Evolutionary conservation across 768 basidiomycete species (phyloP), one percentile per base, ranked within the genome.

Genomic region (Russula sp.): DNA sequence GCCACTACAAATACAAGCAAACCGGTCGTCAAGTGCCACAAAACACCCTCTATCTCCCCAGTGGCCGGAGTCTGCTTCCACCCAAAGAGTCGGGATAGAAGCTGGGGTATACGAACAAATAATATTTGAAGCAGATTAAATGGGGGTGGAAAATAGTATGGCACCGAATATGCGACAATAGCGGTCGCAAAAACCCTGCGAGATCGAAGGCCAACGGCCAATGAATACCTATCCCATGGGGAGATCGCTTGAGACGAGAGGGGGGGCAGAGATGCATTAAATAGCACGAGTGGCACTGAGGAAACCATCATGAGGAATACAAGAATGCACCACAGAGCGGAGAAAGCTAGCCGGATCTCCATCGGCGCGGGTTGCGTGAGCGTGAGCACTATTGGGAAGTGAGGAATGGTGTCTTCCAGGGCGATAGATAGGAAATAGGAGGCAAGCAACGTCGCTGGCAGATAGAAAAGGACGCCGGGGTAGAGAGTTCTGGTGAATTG

Each of bases 201-300:
- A 22, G 84, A 81, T 27, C 72, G 68, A 6, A 75, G 62, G 8
- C 84, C 83, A 14, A 81, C 72, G 2, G 68, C 56, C 13, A 55
- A 48, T 5, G 82, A 77, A 70, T 80, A 85, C 27, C 75, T 73
- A 64, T 85, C 82, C 84, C 84, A 85, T 6, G 66, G 40, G 14
- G 32, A 57, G 39, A 35, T 3, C 32, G 42, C 5, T 65, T 56
- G 20, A 49, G 57, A 59, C 18, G 61, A 60, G 2, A 48, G n/a
- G 20, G 66, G 48, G 6, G 62, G 58, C 18, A 69, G 56, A 58
- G 69, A 68, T 4, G 73, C 69, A 53, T 68, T 70, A 18, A 72
- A 66, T 50, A 75, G 69, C n/a, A 70, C 70, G 6, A 77, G 72
- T 13, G 76, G 71, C 55, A 75, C 73, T 35, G 74, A 73, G 66